Conservation (phyloP, 1,284 basidiomycete genomes). For the Marasmius fiardii region DNA sequence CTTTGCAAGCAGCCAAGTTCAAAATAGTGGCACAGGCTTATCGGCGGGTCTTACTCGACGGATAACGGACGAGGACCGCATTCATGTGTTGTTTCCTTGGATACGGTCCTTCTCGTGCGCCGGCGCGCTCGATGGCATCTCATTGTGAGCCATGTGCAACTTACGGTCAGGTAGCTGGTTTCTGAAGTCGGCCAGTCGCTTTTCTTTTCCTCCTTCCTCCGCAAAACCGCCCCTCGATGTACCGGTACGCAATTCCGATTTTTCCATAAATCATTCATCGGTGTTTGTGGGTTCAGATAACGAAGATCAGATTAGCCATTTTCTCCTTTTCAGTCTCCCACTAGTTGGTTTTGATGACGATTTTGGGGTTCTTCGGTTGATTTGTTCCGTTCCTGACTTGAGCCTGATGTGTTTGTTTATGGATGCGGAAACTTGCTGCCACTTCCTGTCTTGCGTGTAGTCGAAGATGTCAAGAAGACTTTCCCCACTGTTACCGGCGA, state of each 20-base stretch:
- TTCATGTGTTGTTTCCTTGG: constrained; percentile 2
- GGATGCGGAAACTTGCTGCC: background rate
- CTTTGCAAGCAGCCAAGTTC: constrained; percentile 19
- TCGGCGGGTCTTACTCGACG: background rate
- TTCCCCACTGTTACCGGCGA: background rate
- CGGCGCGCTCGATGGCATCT: background rate
- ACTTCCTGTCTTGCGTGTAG: background rate
- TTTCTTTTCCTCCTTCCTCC: background rate
- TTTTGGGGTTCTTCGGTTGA: background rate
- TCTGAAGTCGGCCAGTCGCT: background rate
- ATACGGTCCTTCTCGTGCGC: background rate
- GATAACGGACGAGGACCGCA: background rate
- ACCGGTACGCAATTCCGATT: background rate
- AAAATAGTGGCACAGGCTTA: constrained; percentile 13
- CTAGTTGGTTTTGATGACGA: constrained; percentile 7
- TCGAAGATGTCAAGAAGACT: background rate
- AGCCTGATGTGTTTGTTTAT: background rate
- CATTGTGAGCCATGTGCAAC: background rate
- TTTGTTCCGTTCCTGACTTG: background rate
- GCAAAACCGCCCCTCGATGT: background rate
- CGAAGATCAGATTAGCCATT: background rate
- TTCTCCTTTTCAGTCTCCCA: constrained; percentile 6
- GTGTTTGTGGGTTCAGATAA: background rate
- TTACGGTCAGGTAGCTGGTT: background rate
- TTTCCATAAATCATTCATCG: background rate